A percentile compares a stretch with the other conserved stretches of the same genome.
Evolutionary conservation across 2,329 filamentous ascomycete species (phyloP).

Genomic region (Ophiostoma quercus): DNA sequence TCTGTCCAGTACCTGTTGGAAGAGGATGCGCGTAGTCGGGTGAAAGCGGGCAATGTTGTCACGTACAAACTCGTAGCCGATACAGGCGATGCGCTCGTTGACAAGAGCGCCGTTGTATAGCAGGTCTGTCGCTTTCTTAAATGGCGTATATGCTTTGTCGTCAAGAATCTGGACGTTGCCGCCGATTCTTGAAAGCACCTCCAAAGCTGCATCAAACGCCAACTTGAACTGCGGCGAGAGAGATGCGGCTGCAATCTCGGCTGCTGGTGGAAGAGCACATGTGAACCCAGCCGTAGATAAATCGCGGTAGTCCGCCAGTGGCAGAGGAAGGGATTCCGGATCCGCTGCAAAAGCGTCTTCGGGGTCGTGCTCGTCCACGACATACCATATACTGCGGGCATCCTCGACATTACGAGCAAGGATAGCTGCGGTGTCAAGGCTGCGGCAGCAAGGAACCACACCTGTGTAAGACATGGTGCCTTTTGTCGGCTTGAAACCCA

Average conservation of each 20-base stretch:
- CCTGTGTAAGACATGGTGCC: background rate
- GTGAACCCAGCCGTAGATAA: background rate
- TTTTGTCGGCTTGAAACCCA: slow-evolving; percentile 5
- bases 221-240: background rate
- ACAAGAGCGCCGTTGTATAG: background rate
- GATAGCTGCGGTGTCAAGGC: background rate
- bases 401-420: background rate
- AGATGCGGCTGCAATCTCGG: background rate
- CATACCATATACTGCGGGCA: background rate
- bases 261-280: background rate
- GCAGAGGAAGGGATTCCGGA: background rate
- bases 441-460: background rate
- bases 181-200: background rate
- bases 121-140: background rate
- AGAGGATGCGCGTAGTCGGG: slow-evolving; percentile 45
- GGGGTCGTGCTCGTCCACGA: background rate
- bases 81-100: slow-evolving; percentile 36
- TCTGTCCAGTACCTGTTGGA: slow-evolving; percentile 37
- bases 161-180: background rate
- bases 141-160: background rate
- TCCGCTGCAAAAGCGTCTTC: background rate
- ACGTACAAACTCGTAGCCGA: slow-evolving; percentile 34
- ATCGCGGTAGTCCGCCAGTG: background rate
- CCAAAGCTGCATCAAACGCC: background rate
- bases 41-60: slow-evolving; percentile 40